Conservation (phyloP, 139 green algal species). For the Trebouxia sp. region DNA sequence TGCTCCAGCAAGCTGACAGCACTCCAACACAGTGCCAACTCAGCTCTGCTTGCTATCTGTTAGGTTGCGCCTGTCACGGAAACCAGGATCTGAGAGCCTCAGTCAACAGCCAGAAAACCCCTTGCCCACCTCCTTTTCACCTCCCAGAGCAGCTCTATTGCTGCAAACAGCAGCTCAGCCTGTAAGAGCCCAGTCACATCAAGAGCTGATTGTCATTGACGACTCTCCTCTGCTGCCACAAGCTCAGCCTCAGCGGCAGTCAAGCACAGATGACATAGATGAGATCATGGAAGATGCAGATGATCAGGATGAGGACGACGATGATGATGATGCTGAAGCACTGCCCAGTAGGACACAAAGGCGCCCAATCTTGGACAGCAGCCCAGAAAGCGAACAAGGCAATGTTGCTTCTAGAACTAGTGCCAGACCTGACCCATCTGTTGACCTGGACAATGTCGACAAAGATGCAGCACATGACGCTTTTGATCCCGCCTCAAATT, state of each 20-base stretch:
- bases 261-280: not conserved
- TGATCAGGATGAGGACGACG: not conserved
- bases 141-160: too few species aligned
- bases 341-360: slow-evolving; percentile 2
- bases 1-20: too few species aligned
- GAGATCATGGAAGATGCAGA: not conserved
- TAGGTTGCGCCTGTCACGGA: too few species aligned
- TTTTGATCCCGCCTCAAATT: too few species aligned
- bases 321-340: not conserved
- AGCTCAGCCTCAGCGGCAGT: not conserved
- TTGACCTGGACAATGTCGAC: not conserved
- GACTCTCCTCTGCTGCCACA: not conserved
- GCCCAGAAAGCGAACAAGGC: not conserved
- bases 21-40: too few species aligned
- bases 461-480: not conserved
- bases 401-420: not conserved
- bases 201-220: slow-evolving; percentile 24
- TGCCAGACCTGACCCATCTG: too few species aligned
- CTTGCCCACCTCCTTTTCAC: too few species aligned
- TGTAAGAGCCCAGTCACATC: too few species aligned
- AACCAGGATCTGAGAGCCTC: too few species aligned
- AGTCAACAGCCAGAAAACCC: too few species aligned
- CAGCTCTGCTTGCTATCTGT: too few species aligned
- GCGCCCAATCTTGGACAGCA: not conserved
- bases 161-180: too few species aligned